A percentile compares a stretch with the other conserved stretches of the same genome.
Conservation (phyloP, 208 protist species). For the Trichomonas vaginalis region DNA sequence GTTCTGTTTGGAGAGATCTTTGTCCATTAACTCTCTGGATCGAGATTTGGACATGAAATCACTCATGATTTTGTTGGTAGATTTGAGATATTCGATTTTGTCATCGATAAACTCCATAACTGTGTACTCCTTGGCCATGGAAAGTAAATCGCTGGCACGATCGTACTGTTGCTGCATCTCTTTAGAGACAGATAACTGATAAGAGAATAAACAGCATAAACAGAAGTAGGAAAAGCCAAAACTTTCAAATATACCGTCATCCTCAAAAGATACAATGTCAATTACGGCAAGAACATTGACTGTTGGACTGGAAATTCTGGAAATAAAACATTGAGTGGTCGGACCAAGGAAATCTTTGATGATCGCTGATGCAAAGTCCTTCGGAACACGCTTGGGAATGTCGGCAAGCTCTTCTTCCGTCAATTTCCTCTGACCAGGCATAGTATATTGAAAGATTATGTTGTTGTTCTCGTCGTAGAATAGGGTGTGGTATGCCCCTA, state of each 20-base stretch:
- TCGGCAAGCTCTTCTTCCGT: neutral
- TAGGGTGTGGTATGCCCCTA: neutral
- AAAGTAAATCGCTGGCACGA: neutral
- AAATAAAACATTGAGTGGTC: neutral
- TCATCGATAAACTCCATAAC: neutral
- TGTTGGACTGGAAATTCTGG: neutral
- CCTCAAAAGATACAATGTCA: neutral
- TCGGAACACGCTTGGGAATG: neutral
- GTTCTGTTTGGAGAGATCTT: neutral
- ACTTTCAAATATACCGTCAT: neutral
- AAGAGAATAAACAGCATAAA: neutral
- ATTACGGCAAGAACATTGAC: neutral
- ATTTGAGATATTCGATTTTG: neutral
- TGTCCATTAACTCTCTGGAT: neutral
- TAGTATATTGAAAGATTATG: neutral
- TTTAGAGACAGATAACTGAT: constrained; percentile 1
- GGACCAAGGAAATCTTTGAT: neutral
- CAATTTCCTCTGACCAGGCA: neutral
- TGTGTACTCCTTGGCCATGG: neutral
- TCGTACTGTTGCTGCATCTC: neutral
- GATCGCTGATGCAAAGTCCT: neutral
- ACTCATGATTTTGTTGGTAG: neutral
- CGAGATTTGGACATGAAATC: neutral
- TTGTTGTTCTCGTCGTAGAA: neutral
- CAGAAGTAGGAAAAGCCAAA: neutral